Base-by-base conservation (phyloP, 2,329 filamentous ascomycete genomes). In the Exophiala bonariae region DNA sequence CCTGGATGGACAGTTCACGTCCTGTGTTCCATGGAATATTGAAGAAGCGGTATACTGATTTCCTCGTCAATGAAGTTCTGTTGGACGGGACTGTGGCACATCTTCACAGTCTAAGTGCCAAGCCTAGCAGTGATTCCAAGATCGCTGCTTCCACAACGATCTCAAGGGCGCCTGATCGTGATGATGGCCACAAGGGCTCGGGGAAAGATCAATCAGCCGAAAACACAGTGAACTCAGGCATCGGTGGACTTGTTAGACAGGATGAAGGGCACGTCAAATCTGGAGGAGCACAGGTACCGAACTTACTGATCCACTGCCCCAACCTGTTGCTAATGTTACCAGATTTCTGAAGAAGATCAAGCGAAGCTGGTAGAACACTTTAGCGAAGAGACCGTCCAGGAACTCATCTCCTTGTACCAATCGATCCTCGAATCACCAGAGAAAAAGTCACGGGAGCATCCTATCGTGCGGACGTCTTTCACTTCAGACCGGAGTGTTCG, bases 21-120 rank as follows among this genome's bases (percentile, higher is more conserved):
- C 66, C 73, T 45, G 80, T 82, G 1, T 87, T 87, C 56, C 66
- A 70, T 11, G 85, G 83, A 14, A 72, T 83, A 11, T 60, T 88
- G 60, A 89, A 89, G 73, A 82, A 86, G 62, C 77, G 89, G 57
- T 96, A 91, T 67, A 92, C 90, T 3, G 91, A 96, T 66, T 96
- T 96, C 61, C 75, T 93, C 58, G 91, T 96, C 59, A 91, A 95
- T 62, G 91, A 96, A 67, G 92, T 96, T 53, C 73, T 80, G 16
- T 82, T 84, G 22, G 80, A 86, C 61, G 90, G 90, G 13, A 70
- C 82, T 44, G 87, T 95, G 11, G 66, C 93, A 42, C 89, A 92
- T 66, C 73, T 96, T 39, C 75, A 68, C 47, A 39, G 74, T 43
- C 66, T 78, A 57, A 60, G 14, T 41, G 30, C 7, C 42, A 46